Percentiles rank a stretch among this genome's conserved stretches.
These are phyloP conservation scores for Funneliformis caledonium DNA, from an alignment of 371 early-diverging fungal genomes.

Conservation along the genomic window DNA sequence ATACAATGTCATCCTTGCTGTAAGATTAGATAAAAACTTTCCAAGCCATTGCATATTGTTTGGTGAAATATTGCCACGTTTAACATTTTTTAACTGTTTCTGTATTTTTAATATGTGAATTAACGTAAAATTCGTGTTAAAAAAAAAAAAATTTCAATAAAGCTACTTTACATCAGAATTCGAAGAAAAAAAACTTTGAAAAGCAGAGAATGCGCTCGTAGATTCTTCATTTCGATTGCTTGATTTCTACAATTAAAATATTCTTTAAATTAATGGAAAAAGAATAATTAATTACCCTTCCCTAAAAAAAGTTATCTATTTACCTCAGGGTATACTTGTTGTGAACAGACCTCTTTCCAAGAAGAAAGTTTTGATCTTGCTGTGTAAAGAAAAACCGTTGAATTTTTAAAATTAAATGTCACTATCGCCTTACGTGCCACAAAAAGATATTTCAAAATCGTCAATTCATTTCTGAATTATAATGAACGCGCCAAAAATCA, in stretches of 20 bases:
- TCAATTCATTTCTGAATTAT: slow-evolving; percentile 25
- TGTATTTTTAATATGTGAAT: not conserved
- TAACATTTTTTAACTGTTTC: slow-evolving; percentile 4
- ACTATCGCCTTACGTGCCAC: slow-evolving; percentile 28
- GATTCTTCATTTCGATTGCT: slow-evolving; percentile 11
- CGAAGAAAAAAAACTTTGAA: not conserved
- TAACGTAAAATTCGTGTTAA: not conserved
- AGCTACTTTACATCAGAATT: not conserved
- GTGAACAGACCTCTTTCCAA: slow-evolving; percentile 19
- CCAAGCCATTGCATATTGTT: slow-evolving; percentile 63
- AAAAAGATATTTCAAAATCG: slow-evolving; percentile 19
- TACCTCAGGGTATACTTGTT: slow-evolving; percentile 30
- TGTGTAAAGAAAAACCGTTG: slow-evolving; percentile 9
- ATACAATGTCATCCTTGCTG: slow-evolving; percentile 66
- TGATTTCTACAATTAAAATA: not conserved
- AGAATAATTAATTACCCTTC: no score
- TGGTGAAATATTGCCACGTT: slow-evolving; percentile 44
- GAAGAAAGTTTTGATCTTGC: slow-evolving; percentile 8
- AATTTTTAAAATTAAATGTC: slow-evolving; percentile 30
- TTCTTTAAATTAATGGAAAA: not conserved
- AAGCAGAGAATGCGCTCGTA: not conserved
- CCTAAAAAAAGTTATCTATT: no score
- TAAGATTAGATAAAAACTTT: slow-evolving; percentile 59
- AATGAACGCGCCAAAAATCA: not conserved
- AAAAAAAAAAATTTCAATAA: not conserved